These are phyloP conservation scores for Polytrichum commune DNA, from an alignment of 225 moss, liverwort and hornwort genomes.

Conservation along the genomic window DNA sequence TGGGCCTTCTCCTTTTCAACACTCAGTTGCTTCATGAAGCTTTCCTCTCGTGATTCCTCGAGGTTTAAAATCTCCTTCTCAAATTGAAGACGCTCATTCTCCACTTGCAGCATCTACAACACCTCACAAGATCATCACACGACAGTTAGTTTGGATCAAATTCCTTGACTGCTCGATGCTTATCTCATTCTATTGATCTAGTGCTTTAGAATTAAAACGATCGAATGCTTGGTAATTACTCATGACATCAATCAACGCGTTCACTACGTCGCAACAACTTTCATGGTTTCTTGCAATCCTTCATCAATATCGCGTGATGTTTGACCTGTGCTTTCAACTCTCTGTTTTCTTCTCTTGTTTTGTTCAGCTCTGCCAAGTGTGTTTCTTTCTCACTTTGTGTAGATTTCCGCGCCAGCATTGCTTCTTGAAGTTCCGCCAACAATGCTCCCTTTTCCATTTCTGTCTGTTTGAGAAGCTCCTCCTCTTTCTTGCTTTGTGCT, in stretches of 20 bases:
- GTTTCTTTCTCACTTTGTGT: constrained; percentile 6
- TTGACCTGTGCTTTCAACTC: constrained; percentile 24
- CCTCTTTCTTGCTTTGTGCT: constrained; percentile 5
- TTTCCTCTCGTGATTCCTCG: background rate
- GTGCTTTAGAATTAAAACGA: no score
- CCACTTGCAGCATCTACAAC: constrained; percentile 24
- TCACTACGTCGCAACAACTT: no score
- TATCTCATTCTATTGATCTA: no score
- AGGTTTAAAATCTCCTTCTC: constrained; percentile 20
- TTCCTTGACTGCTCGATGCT: no score
- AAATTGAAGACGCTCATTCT: constrained; percentile 41
- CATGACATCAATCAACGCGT: no score
- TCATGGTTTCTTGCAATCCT: background rate
- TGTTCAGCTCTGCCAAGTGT: constrained; percentile 30
- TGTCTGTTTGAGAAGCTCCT: background rate
- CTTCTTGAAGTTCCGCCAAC: background rate
- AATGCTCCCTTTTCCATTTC: constrained; percentile 1
- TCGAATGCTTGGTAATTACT: no score
- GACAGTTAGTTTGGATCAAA: no score
- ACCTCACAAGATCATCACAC: background rate
- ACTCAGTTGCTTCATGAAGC: background rate
- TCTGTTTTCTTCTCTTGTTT: constrained; percentile 34
- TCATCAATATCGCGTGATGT: constrained; percentile 8
- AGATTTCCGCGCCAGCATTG: background rate
- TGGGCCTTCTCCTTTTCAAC: constrained; percentile 3